Percentiles rank a stretch among this genome's conserved stretches.
These are phyloP conservation scores for Globisporangium okanoganense DNA, from an alignment of 352 stramenopile species.

Conservation along the genomic window DNA sequence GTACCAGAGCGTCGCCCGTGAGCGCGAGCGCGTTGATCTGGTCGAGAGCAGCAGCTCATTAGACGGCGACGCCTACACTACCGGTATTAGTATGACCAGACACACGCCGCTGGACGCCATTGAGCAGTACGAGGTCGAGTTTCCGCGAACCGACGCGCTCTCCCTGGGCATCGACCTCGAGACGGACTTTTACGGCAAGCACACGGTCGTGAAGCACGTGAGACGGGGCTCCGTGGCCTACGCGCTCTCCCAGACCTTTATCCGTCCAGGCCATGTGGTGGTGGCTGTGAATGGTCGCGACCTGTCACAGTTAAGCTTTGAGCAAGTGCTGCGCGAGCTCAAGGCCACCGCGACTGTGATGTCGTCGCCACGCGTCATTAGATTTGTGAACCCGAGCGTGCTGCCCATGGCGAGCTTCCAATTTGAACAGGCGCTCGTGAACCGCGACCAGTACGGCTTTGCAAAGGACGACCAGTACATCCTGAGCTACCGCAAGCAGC, in stretches of 20 bases:
- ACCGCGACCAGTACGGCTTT: constrained; percentile 57
- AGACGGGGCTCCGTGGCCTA: constrained; percentile 27
- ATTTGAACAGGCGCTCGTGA: constrained; percentile 33
- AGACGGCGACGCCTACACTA: not conserved
- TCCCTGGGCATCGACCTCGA: constrained; percentile 51
- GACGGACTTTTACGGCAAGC: constrained; percentile 52
- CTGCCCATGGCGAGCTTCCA: constrained; percentile 26
- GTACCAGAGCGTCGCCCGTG: constrained; percentile 36
- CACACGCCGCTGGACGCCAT: constrained; percentile 33
- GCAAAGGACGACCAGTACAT: constrained; percentile 61
- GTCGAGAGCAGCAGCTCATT: constrained; percentile 6
- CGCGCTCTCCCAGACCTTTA: constrained; percentile 19
- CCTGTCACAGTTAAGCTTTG: constrained; percentile 29
- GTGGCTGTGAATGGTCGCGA: constrained; percentile 47
- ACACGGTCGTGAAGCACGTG: constrained; percentile 42
- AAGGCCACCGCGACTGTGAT: constrained; percentile 14
- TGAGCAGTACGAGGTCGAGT: constrained; percentile 52
- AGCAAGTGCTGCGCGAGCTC: constrained; percentile 29
- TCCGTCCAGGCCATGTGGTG: constrained; percentile 38
- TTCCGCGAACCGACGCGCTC: constrained; percentile 16
- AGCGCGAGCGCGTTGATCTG: constrained; percentile 20
- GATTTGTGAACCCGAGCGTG: constrained; percentile 42
- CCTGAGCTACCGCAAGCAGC: constrained; percentile 34
- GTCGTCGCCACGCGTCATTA: constrained; percentile 28
- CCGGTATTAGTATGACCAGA: constrained; percentile 15